Conservation (phyloP, 176 grass and related monocot genomes). For the Echinochloa phyllopogon region DNA sequence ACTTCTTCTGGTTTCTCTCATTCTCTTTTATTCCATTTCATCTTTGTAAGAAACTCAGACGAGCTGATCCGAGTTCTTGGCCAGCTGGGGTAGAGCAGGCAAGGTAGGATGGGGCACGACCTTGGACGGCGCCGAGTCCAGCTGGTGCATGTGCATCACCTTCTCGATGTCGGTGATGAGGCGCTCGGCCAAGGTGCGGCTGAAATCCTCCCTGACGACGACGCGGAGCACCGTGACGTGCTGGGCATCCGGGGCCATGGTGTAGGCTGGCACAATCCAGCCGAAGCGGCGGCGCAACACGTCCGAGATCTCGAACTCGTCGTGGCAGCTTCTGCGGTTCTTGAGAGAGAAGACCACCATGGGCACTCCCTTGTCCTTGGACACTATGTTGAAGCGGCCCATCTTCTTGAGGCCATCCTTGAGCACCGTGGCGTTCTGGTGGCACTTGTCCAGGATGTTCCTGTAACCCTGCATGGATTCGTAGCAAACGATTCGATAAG, state of each 20-base stretch:
- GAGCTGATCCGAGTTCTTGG: no score
- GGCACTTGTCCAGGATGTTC: conserved; percentile 99
- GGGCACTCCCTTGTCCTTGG: conserved; percentile 91
- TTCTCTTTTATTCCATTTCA: no score
- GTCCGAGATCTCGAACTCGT: conserved; percentile 95
- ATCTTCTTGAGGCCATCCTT: conserved; percentile 74
- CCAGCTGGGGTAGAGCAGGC: no score
- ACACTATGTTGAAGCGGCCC: conserved; percentile 83
- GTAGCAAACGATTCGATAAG: no score
- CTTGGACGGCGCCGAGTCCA: conserved; percentile 77
- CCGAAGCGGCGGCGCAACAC: conserved; percentile 82
- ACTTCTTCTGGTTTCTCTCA: no score
- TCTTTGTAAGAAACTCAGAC: no score
- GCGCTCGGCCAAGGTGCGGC: conserved; percentile 91
- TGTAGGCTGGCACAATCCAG: conserved; percentile 98
- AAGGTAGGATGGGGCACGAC: conserved; percentile 7
- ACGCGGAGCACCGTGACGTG: conserved; percentile 95
- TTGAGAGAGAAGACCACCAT: conserved; percentile 96
- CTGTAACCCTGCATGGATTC: conserved; percentile 66
- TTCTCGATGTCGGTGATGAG: conserved; percentile 84
- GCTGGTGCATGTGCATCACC: conserved; percentile 69
- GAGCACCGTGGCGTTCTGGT: conserved; percentile 94
- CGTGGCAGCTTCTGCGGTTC: conserved; percentile 66
- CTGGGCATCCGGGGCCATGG: conserved; percentile 89
- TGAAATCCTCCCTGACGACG: conserved; percentile 96